These are phyloP conservation scores for Vicia sativa DNA, from an alignment of 306 rosid genomes.

Conservation along the genomic window DNA sequence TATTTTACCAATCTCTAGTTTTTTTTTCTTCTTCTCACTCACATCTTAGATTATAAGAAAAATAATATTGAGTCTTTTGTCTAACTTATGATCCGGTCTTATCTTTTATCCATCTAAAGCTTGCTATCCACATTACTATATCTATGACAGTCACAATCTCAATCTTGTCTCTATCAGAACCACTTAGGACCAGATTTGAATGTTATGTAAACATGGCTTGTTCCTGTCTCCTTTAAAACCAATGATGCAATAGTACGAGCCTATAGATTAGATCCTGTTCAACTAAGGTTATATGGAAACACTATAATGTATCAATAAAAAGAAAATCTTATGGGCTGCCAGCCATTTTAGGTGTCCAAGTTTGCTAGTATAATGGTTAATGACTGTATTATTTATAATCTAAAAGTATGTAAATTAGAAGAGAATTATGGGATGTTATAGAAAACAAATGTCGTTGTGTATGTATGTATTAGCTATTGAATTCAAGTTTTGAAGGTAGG, in stretches of 20 bases:
- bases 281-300: not conserved
- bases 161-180: conserved; percentile 11
- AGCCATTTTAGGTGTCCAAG: not conserved
- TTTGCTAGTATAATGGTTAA: conserved; percentile 4
- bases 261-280: too few species aligned
- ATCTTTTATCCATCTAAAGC: conserved; percentile 9
- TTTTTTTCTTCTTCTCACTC: not conserved
- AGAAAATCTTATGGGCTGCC: conserved; percentile 7
- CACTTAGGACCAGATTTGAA: conserved; percentile 10
- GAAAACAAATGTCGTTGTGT: not conserved
- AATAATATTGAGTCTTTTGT: conserved; percentile 1
- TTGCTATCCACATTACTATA: not conserved
- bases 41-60: conserved; percentile 7
- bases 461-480: not conserved
- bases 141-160: not conserved
- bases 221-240: too few species aligned
- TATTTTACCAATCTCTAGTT: conserved; percentile 22
- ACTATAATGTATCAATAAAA: not conserved
- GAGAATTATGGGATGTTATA: conserved; percentile 4
- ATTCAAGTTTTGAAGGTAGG: conserved; percentile 12
- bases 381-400: conserved; percentile 9
- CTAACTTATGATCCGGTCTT: conserved; percentile 2
- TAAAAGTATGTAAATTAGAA: conserved; percentile 5
- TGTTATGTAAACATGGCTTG: conserved; percentile 8
- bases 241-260: too few species aligned